Base-by-base conservation (phyloP, 176 grass and related monocot genomes). In the Elymus sibiricus region DNA sequence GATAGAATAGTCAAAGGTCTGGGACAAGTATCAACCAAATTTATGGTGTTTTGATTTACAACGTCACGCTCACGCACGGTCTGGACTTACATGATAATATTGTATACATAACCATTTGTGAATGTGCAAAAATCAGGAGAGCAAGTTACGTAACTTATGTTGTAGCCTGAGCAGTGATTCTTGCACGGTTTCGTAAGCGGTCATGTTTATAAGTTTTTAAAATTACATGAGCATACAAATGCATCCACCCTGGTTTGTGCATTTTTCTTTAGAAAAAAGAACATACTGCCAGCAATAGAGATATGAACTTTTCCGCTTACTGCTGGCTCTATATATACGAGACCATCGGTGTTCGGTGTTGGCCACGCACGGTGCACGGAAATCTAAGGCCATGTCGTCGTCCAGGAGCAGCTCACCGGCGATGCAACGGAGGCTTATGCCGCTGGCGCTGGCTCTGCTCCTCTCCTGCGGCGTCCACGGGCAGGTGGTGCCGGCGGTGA, bases 401-500 rank as follows among this genome's bases (percentile, higher is more conserved):
- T 25, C 22, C 28, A 69, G 28, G 44, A 21, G 28, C 62, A 32
- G 42, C 27, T 51, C 26, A 6, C 19, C 24, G 13, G 25, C 35
- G 15, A 69, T 17, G 51, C 80, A 28, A 71, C 9, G 25, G 10
- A 83, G 7, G 69, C 26, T 51, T 0, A 31, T 2, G 15, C 7
- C 2, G 42, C 0, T 53, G 31, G 31, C 73, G 31, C 13, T 90
- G 74, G 19, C 7, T 26, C 59, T 90, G 58, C 22, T 94, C 8
- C 66, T 84, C 70, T 47, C 47, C 21, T 5, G 22, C 69, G 56
- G 21, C 59, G 89, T 75, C 13, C 46, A 75, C 11, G 81, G 64
- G 27, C 84, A 87, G 62, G 31, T 94, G n/a, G 95, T 94, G 38
- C 84, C 92, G 58, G 95, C 95, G 27, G 59, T 94, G 9, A 59